A percentile compares a stretch with the other conserved stretches of the same genome.
These are phyloP conservation scores for Zasmidium angulare DNA, from an alignment of 2,329 filamentous ascomycete species.

Conservation along the genomic window DNA sequence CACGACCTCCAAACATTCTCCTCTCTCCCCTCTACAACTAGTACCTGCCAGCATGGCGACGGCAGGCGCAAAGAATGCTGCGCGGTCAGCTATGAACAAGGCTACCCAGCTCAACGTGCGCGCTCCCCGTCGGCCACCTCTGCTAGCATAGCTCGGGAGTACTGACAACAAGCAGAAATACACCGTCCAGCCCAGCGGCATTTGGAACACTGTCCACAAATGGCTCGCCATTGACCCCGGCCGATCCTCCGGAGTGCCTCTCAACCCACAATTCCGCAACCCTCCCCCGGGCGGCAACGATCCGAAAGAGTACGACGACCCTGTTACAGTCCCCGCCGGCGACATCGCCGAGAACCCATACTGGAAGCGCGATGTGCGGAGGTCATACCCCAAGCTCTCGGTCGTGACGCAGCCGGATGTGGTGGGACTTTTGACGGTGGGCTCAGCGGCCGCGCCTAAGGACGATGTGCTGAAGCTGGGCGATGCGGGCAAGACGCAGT, in stretches of 20 bases:
- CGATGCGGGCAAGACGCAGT: conserved; percentile 68
- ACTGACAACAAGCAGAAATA: conserved; percentile 70
- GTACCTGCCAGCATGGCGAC: conserved; percentile 16
- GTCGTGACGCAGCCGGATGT: conserved; percentile 81
- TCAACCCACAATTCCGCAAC: conserved; percentile 90
- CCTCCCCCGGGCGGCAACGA: conserved; percentile 74
- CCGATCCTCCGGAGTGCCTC: conserved; percentile 85
- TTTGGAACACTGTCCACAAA: conserved; percentile 83
- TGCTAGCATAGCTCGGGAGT: background rate
- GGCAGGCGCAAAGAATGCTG: conserved; percentile 19
- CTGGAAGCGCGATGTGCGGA: conserved; percentile 89
- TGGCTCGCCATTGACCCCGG: conserved; percentile 78
- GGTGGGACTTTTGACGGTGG: conserved; percentile 79
- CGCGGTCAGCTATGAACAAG: conserved; percentile 16
- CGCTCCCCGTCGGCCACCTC: background rate
- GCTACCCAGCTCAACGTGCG: conserved; percentile 20
- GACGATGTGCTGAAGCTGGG: conserved; percentile 73
- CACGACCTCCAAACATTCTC: background rate
- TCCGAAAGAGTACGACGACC: conserved; percentile 73
- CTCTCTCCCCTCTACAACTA: background rate
- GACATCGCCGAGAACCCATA: conserved; percentile 91
- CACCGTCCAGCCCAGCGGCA: conserved; percentile 81
- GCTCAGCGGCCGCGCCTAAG: conserved; percentile 77
- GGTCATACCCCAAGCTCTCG: conserved; percentile 77
- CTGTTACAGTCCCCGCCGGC: conserved; percentile 77